Evolutionary conservation across 2,329 filamentous ascomycete species (phyloP).

Genomic region (Golovinomyces cichoracearum): DNA sequence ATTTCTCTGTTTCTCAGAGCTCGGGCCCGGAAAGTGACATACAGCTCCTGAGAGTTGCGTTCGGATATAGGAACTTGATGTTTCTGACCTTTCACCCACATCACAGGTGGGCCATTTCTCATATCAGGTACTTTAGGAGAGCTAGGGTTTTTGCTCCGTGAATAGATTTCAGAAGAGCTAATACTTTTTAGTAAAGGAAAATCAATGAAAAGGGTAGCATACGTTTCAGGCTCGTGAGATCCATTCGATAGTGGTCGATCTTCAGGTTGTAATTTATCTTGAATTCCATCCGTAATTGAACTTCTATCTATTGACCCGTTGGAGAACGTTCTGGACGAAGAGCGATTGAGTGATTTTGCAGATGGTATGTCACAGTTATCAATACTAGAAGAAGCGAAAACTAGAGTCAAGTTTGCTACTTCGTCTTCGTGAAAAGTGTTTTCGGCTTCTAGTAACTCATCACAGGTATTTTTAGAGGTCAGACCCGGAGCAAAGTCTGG

Average conservation of each 20-base stretch:
- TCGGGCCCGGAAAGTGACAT: conserved; percentile 17
- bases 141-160: conserved; percentile 11
- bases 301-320: conserved; percentile 29
- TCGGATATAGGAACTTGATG: conserved; percentile 15
- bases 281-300: conserved; percentile 23
- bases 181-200: conserved; percentile 2
- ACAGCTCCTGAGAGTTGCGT: conserved; percentile 15
- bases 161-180: conserved; percentile 11
- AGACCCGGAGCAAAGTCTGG: conserved; percentile 26
- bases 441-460: conserved; percentile 13
- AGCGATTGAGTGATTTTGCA: conserved; percentile 17
- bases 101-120: conserved; percentile 14
- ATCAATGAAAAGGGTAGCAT: conserved; percentile 5
- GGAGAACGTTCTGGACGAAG: conserved; percentile 24
- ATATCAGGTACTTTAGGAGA: conserved; percentile 6
- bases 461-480: conserved; percentile 5
- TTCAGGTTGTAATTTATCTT: conserved; percentile 17
- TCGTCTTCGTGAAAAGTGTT: conserved; percentile 26
- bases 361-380: conserved; percentile 15
- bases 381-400: conserved; percentile 19
- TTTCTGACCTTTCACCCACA: conserved; percentile 16
- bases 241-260: conserved; percentile 15
- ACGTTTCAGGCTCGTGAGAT: conserved; percentile 18
- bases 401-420: conserved; percentile 26
- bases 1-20: conserved; percentile 18